These are phyloP conservation scores for Eimeria maxima DNA, from an alignment of 169 alveolate species.

Conservation along the genomic window DNA sequence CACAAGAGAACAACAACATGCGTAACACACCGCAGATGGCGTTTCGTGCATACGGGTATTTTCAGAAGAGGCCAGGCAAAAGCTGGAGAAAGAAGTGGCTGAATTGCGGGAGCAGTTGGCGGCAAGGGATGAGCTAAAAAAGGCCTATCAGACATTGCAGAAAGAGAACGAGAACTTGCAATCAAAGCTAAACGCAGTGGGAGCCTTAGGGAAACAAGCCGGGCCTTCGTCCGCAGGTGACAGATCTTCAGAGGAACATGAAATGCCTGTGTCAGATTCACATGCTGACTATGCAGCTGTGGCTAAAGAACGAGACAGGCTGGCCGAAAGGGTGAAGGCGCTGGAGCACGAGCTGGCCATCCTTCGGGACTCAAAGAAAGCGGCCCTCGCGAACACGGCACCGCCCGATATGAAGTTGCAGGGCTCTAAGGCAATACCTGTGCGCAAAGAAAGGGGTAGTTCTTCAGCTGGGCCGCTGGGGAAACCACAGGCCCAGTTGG, in stretches of 20 bases:
- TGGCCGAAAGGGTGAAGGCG: background rate
- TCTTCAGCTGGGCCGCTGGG: background rate
- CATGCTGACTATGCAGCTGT: background rate
- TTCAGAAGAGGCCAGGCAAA: slow-evolving; percentile 30
- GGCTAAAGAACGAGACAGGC: slow-evolving; percentile 23
- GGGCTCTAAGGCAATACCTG: background rate
- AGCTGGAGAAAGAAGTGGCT: slow-evolving; percentile 44
- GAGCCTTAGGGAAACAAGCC: background rate
- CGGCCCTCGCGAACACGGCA: background rate
- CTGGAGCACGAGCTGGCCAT: slow-evolving; percentile 40
- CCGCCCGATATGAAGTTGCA: background rate
- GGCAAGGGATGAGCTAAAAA: slow-evolving; percentile 23
- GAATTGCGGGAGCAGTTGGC: slow-evolving; percentile 30
- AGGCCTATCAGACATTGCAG: background rate
- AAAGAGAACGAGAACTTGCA: slow-evolving; percentile 35
- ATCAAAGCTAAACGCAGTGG: slow-evolving; percentile 32
- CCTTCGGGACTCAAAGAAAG: background rate
- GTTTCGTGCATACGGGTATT: too few relatives aligned
- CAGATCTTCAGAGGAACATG: background rate
- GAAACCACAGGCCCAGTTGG: too few relatives aligned
- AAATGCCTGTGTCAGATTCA: background rate
- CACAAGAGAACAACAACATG: too few relatives aligned
- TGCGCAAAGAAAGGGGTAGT: background rate
- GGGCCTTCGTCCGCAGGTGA: background rate
- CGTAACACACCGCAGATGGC: too few relatives aligned